Base-by-base conservation (phyloP, 768 basidiomycete genomes). In the Collybia sp. region DNA sequence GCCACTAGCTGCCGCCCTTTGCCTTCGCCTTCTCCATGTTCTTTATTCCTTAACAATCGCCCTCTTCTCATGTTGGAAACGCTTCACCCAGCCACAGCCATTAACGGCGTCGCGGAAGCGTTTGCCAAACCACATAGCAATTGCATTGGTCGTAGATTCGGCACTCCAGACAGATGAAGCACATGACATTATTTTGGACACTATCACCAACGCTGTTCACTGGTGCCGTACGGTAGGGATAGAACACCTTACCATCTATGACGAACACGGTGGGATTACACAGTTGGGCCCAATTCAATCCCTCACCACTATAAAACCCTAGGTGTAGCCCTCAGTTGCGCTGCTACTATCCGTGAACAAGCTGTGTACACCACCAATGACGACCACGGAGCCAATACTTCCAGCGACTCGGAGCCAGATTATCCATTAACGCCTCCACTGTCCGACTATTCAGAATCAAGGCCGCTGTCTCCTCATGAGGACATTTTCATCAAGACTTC, bases 361-460 rank as follows among this genome's bases (percentile, higher is more conserved):
- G 54, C 76, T 42, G 58, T 65, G 44, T 25, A 8, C 25, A 8
- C 39, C 50, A 6, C 39, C 48, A 46, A 50, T 25, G 20, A 42
- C 41, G 44, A 51, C 35, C 50, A 44, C 16, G 45, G 48, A 25
- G 52, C 52, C 6, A 54, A 58, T 35, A 48, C 52, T 25, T 56
- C 54, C 12, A 51, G 51, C 12, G 57, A 56, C 40, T 77, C 79
- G 15, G 84, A 86, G 45, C 61, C 76, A 2, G 77, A 81, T 55
- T 88, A 82, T 60, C 88, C 88, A 34, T 68, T 79, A 37, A 90
- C 88, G 0, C 88, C 88, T n/a, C 88, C 88, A 2, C 67, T 76
- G 13, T 90, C 88, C 6, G 87, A 88, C 59, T 75, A 73, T 55
- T 80, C 84, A 18, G 78, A 76, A 18, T 86, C 86, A 10, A 71